phyloP scores from a whole-genome alignment of 805 yeast genomes.

The Tetrapisispora iriomotensis region DNA sequence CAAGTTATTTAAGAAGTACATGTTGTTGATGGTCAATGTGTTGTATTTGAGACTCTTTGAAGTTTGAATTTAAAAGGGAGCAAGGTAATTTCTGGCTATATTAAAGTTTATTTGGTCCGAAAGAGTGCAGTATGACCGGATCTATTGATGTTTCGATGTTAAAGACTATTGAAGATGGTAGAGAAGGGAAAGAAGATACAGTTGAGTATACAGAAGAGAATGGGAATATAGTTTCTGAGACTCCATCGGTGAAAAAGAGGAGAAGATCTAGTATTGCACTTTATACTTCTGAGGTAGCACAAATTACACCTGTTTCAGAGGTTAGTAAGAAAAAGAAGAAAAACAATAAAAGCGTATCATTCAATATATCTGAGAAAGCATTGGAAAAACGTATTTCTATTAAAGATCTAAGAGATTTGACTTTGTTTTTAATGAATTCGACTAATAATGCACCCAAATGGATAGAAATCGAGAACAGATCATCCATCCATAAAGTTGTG shows the following conservation, averaged over 20 bases:
- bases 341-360: constrained; percentile 18
- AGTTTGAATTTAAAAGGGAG: too few species aligned
- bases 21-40: too few species aligned
- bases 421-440: constrained; percentile 35
- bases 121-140: too few species aligned
- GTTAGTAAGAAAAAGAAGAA: constrained; percentile 27
- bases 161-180: not conserved
- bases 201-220: not conserved
- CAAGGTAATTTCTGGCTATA: too few species aligned
- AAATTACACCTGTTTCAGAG: not conserved
- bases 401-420: constrained; percentile 38
- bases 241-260: constrained; percentile 7
- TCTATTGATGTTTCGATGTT: not conserved
- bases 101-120: too few species aligned
- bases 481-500: constrained; percentile 43
- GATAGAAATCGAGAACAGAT: constrained; percentile 40
- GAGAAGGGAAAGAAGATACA: not conserved
- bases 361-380: constrained; percentile 29
- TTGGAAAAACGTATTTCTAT: constrained; percentile 25
- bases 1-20: too few species aligned
- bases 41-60: too few species aligned
- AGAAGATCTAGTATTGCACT: constrained; percentile 23
- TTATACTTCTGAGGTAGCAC: not conserved
- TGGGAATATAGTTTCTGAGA: not conserved
- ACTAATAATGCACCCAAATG: constrained; percentile 38